Evolutionary conservation across 2,329 filamentous ascomycete genomes (phyloP).

Genomic region (Lachnellula occidentalis): DNA sequence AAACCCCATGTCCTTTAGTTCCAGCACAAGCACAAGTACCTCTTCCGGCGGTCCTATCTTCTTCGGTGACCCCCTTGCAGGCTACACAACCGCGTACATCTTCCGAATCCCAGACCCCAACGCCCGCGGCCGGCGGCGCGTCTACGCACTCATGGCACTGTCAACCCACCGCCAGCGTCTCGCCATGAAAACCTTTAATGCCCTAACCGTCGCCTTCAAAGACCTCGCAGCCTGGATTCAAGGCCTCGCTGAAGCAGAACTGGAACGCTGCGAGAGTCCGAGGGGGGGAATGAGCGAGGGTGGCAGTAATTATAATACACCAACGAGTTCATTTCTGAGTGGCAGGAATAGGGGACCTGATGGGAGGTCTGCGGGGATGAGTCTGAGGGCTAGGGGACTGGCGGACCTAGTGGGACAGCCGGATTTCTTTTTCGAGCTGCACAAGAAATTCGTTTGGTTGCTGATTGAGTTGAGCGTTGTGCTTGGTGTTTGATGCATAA

Average conservation of each 20-base stretch:
- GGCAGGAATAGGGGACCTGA: conserved; percentile 24
- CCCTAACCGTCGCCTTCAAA: conserved; percentile 57
- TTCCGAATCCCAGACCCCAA: conserved; percentile 65
- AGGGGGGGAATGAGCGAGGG: conserved; percentile 5
- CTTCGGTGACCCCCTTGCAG: conserved; percentile 59
- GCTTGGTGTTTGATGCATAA: conserved; percentile 9
- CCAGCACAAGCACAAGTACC: conserved; percentile 38
- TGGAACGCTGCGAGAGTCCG: conserved; percentile 38
- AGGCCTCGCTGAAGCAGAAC: conserved; percentile 56
- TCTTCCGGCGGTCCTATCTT: conserved; percentile 62
- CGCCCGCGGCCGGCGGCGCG: conserved; percentile 61
- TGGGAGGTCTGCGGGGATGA: conserved; percentile 38
- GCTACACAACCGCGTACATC: conserved; percentile 65
- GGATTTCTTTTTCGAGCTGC: conserved; percentile 64
- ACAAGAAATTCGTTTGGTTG: conserved; percentile 57
- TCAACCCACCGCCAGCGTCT: conserved; percentile 60
- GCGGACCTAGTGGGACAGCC: conserved; percentile 61
- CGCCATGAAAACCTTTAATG: conserved; percentile 61
- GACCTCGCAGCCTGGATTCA: conserved; percentile 62
- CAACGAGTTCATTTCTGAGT: conserved; percentile 24
- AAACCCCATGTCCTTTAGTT: conserved; percentile 34
- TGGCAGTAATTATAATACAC: conserved; percentile 13
- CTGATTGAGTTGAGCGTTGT: conserved; percentile 42
- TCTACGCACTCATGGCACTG: conserved; percentile 62
- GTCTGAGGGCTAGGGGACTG: conserved; percentile 54